Evolutionary conservation across 208 protist species (phyloP).

Genomic region (Balamuthia mandrillaris): DNA sequence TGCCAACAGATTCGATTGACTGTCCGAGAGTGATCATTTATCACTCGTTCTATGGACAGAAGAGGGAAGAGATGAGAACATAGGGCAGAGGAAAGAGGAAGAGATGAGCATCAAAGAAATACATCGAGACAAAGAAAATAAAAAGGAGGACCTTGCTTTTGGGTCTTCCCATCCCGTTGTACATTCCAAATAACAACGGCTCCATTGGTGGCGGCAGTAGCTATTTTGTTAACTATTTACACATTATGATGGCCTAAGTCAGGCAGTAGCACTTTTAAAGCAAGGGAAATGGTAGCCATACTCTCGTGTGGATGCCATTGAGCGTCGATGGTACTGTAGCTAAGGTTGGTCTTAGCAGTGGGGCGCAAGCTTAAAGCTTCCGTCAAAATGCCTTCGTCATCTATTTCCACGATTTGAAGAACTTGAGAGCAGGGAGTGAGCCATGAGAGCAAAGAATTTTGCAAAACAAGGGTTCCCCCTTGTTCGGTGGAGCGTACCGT

Average conservation of each 20-base stretch:
- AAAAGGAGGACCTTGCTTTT: conserved; percentile 30
- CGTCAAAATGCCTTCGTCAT: conserved; percentile 24
- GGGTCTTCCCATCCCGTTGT: conserved; percentile 41
- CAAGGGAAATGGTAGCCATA: not conserved
- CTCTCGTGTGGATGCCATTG: conserved; percentile 54
- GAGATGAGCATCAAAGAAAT: not conserved
- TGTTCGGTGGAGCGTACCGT: conserved; percentile 42
- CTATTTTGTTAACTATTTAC: conserved; percentile 61
- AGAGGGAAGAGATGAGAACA: not conserved
- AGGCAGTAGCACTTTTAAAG: conserved; percentile 42
- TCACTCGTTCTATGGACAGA: conserved; percentile 57
- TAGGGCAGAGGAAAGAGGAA: not conserved
- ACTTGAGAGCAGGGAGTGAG: conserved; percentile 1
- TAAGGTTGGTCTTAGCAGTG: conserved; percentile 42
- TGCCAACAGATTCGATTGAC: conserved; percentile 67
- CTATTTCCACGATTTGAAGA: conserved; percentile 48
- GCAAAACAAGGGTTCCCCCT: not conserved
- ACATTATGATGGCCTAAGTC: conserved; percentile 35
- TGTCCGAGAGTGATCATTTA: conserved; percentile 61
- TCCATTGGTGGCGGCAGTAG: conserved; percentile 73
- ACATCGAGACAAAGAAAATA: not conserved
- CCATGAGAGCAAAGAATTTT: not conserved
- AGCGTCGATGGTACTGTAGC: conserved; percentile 52
- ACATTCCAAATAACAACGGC: conserved; percentile 71
- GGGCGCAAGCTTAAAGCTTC: not conserved